Evolutionary conservation across 805 yeast species (phyloP), one percentile per base, ranked within the genome.

Genomic region (Scheffersomyces stipitis): DNA sequence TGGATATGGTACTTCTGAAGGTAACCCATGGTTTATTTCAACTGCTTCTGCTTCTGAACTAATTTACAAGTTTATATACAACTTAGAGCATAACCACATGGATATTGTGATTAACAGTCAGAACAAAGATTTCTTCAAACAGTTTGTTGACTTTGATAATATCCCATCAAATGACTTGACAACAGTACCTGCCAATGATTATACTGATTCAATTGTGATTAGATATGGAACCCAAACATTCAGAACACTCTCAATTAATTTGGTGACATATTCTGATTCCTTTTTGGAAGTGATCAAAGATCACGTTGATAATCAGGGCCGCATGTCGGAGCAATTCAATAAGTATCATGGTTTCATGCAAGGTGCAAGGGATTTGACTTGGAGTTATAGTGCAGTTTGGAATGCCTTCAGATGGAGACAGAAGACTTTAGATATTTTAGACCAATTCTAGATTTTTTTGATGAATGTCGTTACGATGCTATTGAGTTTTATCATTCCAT

Each of bases 11-110:
- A 66, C 75, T 0, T 70, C 82, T 22, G 87, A 82, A 49, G 97
- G 96, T 3, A 89, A 90, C 52, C 97, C 98, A 4, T 90, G 97
- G 98, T 88, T 89, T 54, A 75, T 90, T 40, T 66, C 86, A 3
- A 85, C 91, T 1, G 76, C 84, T 0, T 69, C 84, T 3, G 87
- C 86, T 2, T 66, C 86, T 4, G 86, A 83, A 54, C 47, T 82
- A 13, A 54, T 83, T 29, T 83, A 74, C 58, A 78, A 75, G 51
- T 54, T 76, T 40, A 66, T 83, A 18, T 64, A 64, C 54, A 73
- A 73, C 43, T 57, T 73, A 27, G 61, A 66, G 44, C 48, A 48
- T 5, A 44, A 56, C 14, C 49, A 66, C 31, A 42, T 63, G 18
- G 81, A 80, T 53, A 56, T 83, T 30, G 51, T 70, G 0, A 64